Base-by-base conservation (phyloP, 192 early-diverging fungal genomes). In the Backusella sp. region DNA sequence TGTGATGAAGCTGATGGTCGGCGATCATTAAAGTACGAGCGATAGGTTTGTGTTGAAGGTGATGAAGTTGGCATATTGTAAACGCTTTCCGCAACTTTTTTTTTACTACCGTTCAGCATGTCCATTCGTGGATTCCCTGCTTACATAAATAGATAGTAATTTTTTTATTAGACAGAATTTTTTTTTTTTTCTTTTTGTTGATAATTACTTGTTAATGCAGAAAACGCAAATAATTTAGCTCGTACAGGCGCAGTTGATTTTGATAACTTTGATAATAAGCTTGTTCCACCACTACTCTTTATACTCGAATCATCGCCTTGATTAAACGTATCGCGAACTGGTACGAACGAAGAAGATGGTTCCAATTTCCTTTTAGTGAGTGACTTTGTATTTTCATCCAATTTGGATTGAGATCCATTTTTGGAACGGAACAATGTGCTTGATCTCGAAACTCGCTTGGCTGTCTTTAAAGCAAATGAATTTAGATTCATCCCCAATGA, bases 221-320 rank as follows among this genome's bases (percentile, higher is more conserved):
- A 79, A 46, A 79, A 70, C 1, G 77, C 77, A 42, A 73, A 81
- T 28, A 81, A 41, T 59, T 75, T 77, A 30, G 80, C 80, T n/a
- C 80, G 73, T 68, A 77, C 74, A 42, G 80, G 80, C 12, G 80
- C 80, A 34, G 80, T 81, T n/a, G 80, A 71, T 41, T 77, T 77
- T 3, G 80, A 81, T 28, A 81, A 49, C 35, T 73, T 53, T 35
- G 80, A 77, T 52, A 81, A 68, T 21, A 81, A 42, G 32, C 80
- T 81, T n/a, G 66, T 46, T 15, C 66, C 41, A 53, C 67, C 65
- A 8, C 19, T 56, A 3, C 44, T 73, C 2, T 32, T 37, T 8
- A 68, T 59, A 70, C 73, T 75, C 7, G 36, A 1, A 53, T 42
- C 53, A 21, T 67, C 53, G 56, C 6, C 4, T 73, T 73, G 56